Percentiles rank a stretch among this genome's conserved stretches.
Evolutionary conservation across 2,329 filamentous ascomycete species (phyloP).

Genomic region (Zymoseptoria ardabiliae): DNA sequence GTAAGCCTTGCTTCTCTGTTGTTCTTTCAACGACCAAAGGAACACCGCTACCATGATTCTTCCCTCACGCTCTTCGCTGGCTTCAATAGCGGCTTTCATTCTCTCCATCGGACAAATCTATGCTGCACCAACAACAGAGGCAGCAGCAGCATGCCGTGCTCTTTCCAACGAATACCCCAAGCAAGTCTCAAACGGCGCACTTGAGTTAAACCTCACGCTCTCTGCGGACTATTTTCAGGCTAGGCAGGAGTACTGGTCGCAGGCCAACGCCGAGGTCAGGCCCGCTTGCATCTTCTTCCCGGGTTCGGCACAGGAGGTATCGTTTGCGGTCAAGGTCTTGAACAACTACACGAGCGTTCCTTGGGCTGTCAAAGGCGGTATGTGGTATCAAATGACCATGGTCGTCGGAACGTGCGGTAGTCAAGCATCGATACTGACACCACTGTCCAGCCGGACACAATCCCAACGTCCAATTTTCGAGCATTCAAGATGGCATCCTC

Average conservation of each 20-base stretch:
- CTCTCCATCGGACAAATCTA: neutral
- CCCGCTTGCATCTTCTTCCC: slow-evolving; percentile 34
- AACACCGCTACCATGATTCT: neutral
- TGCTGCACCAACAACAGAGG: slow-evolving; percentile 1
- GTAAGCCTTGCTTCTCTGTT: neutral
- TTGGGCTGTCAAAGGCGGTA: slow-evolving; percentile 49
- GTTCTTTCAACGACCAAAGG: too few relatives aligned
- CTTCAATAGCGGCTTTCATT: neutral
- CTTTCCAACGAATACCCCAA: slow-evolving; percentile 5
- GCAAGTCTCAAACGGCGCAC: slow-evolving; percentile 10
- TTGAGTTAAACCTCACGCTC: slow-evolving; percentile 9
- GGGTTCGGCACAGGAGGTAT: slow-evolving; percentile 44
- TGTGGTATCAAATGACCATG: neutral
- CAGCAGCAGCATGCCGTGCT: slow-evolving; percentile 1
- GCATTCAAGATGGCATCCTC: slow-evolving; percentile 39
- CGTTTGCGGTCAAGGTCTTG: slow-evolving; percentile 45
- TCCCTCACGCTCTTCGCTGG: neutral
- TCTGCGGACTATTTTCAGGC: slow-evolving; percentile 11
- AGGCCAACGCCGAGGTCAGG: slow-evolving; percentile 13
- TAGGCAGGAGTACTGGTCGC: slow-evolving; percentile 14
- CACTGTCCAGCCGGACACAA: slow-evolving; percentile 33
- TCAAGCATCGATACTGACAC: neutral
- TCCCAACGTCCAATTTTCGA: slow-evolving; percentile 42
- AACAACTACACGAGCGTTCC: slow-evolving; percentile 40
- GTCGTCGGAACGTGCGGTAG: too few relatives aligned